Percentiles rank a stretch among this genome's conserved stretches.
These are phyloP conservation scores for Mortierella sp. DNA, from an alignment of 371 early-diverging fungal genomes.

Conservation along the genomic window DNA sequence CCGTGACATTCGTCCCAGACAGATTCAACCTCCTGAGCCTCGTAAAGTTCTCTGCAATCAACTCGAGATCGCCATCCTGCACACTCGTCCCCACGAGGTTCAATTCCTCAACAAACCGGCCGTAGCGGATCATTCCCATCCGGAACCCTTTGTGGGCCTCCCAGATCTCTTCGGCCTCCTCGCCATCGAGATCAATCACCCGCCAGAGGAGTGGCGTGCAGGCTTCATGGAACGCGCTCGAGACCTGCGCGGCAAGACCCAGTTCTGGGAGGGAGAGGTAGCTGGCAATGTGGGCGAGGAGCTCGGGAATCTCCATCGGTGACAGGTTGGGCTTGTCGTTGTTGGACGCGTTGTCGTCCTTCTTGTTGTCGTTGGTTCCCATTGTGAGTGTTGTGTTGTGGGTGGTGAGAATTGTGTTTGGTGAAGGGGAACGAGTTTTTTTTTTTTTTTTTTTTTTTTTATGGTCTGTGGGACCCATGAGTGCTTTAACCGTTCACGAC, in stretches of 20 bases:
- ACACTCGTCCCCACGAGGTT: neutral
- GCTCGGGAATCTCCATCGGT: conserved; percentile 9
- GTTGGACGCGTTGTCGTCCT: neutral
- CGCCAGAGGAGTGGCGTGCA: conserved; percentile 25
- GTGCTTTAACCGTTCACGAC: too few species aligned
- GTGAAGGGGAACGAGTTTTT: neutral
- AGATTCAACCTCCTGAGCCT: conserved; percentile 27
- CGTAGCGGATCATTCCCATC: conserved; percentile 32
- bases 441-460: neutral
- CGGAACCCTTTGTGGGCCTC: conserved; percentile 25
- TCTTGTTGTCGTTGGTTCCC: neutral
- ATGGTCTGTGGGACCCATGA: too few species aligned
- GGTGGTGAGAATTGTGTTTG: neutral
- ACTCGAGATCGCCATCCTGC: conserved; percentile 33
- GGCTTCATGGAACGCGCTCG: conserved; percentile 13
- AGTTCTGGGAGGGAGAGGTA: neutral
- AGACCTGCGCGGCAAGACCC: conserved; percentile 20
- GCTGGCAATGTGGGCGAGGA: conserved; percentile 3
- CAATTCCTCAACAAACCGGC: conserved; percentile 20
- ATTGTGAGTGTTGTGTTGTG: neutral
- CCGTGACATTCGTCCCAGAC: conserved; percentile 24
- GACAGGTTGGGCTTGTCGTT: neutral
- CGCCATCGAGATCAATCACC: neutral
- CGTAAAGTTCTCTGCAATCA: conserved; percentile 33
- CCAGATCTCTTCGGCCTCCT: conserved; percentile 15